Base-by-base conservation (phyloP, 768 basidiomycete species). In the Termitomyces sp. region DNA sequence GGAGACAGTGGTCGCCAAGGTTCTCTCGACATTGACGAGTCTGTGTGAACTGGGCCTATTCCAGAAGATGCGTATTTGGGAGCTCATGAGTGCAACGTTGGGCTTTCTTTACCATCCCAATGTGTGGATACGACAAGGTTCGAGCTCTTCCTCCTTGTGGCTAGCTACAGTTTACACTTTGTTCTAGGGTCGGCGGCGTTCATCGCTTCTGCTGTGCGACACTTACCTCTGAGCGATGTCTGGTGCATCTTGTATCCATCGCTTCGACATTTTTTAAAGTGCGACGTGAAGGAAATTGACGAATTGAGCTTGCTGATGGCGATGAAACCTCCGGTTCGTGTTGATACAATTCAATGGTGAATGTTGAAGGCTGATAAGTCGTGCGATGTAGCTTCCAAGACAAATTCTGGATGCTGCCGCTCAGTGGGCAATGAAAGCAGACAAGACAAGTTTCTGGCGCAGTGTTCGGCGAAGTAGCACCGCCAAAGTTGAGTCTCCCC, bases 181-280 rank as follows among this genome's bases (percentile, higher is more conserved):
- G 21, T 27, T 29, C 7, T 16, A 96, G 95, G 90, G 23, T 85
- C 95, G 17, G 86, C 85, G 12, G 86, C 92, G 0, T 95, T 99
- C 68, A 87, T 98, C 43, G 87, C 92, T 2, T 86, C 92, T 4
- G 89, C 92, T 9, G 87, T 90, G 2, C 85, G 86, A 42, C 87
- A 90, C 60, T 80, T 99, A 6, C 90, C 89, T 0, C 71, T 78
- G 2, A 94, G 92, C 53, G 97, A 99, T 66, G 86, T 93, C 21
- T 98, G 97, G 96, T 98, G 95, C 65, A 96, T 98, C 41, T 71
- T 99, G 9, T 98, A 98, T 63, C 96, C 97, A 0, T 91, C 90
- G 0, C 72, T 98, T 41, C 82, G 91, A 45, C 89, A 94, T 64
- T 85, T 95, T 57, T 75, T 98, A 38, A 88, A 87, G 56, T 91